Evolutionary conservation across 164 flowering plant genomes (phyloP).

Genomic region (Annona cherimola): DNA sequence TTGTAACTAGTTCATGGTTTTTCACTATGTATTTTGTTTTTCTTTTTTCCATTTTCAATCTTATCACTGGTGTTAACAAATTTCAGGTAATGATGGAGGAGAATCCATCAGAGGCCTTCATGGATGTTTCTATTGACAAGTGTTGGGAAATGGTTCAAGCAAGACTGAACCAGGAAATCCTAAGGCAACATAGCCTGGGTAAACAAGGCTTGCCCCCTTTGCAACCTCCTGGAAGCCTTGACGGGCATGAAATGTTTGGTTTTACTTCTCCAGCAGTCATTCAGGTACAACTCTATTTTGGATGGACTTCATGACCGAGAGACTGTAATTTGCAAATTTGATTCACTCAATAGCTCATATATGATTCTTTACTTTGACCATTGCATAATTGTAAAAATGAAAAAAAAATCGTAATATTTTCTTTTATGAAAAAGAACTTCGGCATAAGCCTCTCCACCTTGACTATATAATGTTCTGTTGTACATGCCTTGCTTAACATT

Average conservation of each 20-base stretch:
- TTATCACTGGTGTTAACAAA: background rate
- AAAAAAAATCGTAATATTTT: no score
- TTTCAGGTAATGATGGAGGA: slow-evolving; percentile 69
- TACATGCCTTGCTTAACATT: no score
- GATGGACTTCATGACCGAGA: background rate
- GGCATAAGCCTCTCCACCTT: no score
- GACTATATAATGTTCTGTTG: no score
- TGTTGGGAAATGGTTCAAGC: slow-evolving; percentile 79
- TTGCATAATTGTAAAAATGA: no score
- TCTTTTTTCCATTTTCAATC: background rate
- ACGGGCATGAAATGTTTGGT: slow-evolving; percentile 85
- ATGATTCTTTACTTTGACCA: background rate
- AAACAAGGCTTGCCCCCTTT: slow-evolving; percentile 22
- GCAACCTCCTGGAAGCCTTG: slow-evolving; percentile 26
- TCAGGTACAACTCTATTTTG: slow-evolving; percentile 37
- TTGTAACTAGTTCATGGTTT: background rate
- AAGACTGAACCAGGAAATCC: slow-evolving; percentile 46
- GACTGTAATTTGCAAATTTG: background rate
- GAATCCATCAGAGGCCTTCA: slow-evolving; percentile 40
- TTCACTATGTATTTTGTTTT: background rate
- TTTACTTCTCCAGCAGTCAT: slow-evolving; percentile 47
- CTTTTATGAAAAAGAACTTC: no score
- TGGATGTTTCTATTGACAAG: slow-evolving; percentile 39
- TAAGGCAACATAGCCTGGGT: slow-evolving; percentile 22
- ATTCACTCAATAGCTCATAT: background rate